Evolutionary conservation across 2,329 filamentous ascomycete species (phyloP), one percentile per base, ranked within the genome.

Genomic region (Epichloe baconii): DNA sequence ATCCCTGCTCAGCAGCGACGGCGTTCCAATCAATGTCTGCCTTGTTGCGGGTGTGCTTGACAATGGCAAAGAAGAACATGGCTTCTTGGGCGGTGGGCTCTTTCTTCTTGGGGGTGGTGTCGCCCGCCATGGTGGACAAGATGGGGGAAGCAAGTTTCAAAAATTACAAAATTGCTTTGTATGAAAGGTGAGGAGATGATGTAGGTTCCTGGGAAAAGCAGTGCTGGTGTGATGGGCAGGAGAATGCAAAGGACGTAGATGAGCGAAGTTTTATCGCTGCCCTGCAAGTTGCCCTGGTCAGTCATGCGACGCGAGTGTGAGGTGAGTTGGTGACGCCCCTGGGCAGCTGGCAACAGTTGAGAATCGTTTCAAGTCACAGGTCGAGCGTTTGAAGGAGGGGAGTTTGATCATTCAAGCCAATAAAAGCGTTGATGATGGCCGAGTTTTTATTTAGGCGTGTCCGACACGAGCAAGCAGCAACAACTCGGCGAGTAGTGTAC

Each of bases 11-110:
- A 0, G 48, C 34, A 1, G 75, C 74, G 3, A 78, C 70, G 4
- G 57, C 60, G 0, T 67, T 60, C 76, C 76, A 78, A 57, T 79
- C 70, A 37, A 74, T 66, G 1, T 71, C 69, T 3, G 69, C 68
- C 54, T 68, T 69, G 63, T 65, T 69, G 21, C 62, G 63, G 43
- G 66, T 67, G 51, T 74, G 62, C 57, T 71, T 70, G 52, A 75
- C 62, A 42, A 76, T 68, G 50, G 67, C 65, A 52, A 68, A 67
- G 59, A 73, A 73, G 43, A 74, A 68, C 58, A 67, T 67, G 8
- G 68, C 66, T 54, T 76, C 72, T 4, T 63, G 57, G 1, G 65
- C 55, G 5, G 63, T 71, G 0, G 70, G 71, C 46, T 68, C 65
- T 50, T 64, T 64, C 55, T 64, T 64, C 50, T 51, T 54, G 21